phyloP scores from a whole-genome alignment of 148 eudicot genomes.

The Oxyria digyna region DNA sequence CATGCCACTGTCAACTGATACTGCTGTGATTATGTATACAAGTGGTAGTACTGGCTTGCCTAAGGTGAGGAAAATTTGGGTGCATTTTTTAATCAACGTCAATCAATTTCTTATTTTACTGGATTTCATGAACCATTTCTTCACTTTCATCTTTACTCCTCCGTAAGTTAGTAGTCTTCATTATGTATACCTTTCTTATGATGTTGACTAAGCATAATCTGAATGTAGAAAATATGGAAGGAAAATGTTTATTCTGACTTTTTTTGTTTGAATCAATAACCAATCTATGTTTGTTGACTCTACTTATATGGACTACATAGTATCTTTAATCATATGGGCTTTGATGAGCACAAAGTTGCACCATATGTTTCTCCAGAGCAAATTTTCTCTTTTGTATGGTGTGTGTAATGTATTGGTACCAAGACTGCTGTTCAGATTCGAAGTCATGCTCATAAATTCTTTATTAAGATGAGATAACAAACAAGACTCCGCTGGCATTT shows the following conservation, averaged over 20 bases:
- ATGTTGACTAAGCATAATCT: background rate
- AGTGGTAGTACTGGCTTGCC: conserved; percentile 98
- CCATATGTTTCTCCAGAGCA: background rate
- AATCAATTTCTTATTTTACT: background rate
- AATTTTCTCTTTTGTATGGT: background rate
- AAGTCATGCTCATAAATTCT: no score
- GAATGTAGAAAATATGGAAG: background rate
- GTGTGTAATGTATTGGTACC: no score
- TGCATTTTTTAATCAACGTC: background rate
- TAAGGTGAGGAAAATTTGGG: conserved; percentile 40
- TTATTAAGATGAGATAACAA: no score
- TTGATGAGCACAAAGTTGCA: background rate
- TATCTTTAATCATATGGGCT: background rate
- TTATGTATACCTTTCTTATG: background rate
- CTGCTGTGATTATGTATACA: conserved; percentile 93
- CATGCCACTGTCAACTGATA: conserved; percentile 70
- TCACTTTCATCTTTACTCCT: background rate
- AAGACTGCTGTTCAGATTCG: no score
- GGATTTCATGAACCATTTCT: background rate
- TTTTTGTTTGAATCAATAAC: background rate
- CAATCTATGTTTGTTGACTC: background rate
- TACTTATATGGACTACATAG: background rate
- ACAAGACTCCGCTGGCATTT: no score
- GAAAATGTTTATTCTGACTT: background rate
- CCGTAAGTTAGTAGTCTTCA: background rate